These are phyloP conservation scores for Ganoderma meredithae DNA, from an alignment of 1,284 basidiomycete species.

Conservation along the genomic window DNA sequence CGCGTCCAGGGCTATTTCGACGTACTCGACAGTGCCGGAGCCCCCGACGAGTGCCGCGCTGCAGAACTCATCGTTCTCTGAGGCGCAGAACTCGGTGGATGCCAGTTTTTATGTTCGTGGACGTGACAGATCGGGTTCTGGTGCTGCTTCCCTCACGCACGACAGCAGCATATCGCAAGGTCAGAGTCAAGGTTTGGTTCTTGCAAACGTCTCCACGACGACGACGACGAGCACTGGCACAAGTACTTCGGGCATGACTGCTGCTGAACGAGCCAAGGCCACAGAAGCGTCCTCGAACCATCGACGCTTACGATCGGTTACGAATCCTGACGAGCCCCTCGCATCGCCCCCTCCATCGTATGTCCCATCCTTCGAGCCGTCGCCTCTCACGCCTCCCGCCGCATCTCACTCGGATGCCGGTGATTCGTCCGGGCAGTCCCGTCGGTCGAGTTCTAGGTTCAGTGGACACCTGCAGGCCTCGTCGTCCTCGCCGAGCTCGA, in stretches of 20 bases:
- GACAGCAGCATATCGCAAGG: neutral
- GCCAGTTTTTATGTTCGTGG: constrained; percentile 1
- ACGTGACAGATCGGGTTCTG: constrained; percentile 17
- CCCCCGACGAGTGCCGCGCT: constrained; percentile 29
- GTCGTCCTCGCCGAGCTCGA: constrained; percentile 29
- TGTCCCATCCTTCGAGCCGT: constrained; percentile 20
- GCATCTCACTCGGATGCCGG: constrained; percentile 8
- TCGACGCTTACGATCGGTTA: constrained; percentile 29
- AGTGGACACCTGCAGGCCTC: constrained; percentile 20
- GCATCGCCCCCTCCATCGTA: constrained; percentile 32
- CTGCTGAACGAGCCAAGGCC: constrained; percentile 27
- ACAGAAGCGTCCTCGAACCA: constrained; percentile 26
- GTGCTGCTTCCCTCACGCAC: neutral
- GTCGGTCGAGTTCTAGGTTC: constrained; percentile 25
- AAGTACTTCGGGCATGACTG: constrained; percentile 8
- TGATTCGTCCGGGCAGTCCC: constrained; percentile 26
- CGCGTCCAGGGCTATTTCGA: constrained; percentile 27
- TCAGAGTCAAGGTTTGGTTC: neutral
- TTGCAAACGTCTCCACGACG: neutral
- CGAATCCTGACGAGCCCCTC: constrained; percentile 32
- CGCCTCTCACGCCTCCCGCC: constrained; percentile 13
- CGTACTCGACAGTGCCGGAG: constrained; percentile 32
- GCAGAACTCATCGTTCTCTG: constrained; percentile 19
- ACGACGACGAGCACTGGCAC: neutral
- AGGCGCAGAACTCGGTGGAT: constrained; percentile 14